Base-by-base conservation (phyloP, 306 rosid genomes). In the Malus fusca region DNA sequence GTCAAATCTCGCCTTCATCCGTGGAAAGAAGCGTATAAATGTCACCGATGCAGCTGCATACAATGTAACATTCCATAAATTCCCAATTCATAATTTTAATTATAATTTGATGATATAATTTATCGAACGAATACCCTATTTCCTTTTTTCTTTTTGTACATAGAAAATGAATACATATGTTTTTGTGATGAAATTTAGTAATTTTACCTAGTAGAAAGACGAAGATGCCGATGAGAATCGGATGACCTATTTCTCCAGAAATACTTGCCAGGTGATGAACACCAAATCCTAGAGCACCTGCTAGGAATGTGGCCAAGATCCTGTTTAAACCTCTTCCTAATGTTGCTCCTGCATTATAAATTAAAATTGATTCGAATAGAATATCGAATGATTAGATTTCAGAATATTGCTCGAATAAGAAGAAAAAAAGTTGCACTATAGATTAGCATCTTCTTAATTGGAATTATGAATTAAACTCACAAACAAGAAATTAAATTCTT, bases 1-100 rank as follows among this genome's bases (percentile, higher is more conserved):
- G 68, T 90, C 95, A 25, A 85, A 84, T 77, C 88, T 81, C 0
- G 88, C 85, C 72, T 88, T 86, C 21, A 88, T 61, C 64, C 52
- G 11, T 1, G 88, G 90, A 19, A 84, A 75, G 81, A 90, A 90
- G 60, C 89, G 73, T 11, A 84, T 23, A 63, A 79, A 88, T 15
- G 90, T 90, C 3, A 60, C 72, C 42, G 63, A 75, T 26, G 84
- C 68, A 64, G 68, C 88, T 87, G 89, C 77, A 66, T 1, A 15
- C 11, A 22, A 56, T 12, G 14, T 22, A 40, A 64, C 66, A 64
- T 64, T 63, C 42, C 40, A 11, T 63, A 6, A 30, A 63, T 30
- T 30, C 23, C 44, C n/a, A 17, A 3, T 9, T 64, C 44, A 28
- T 26, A 22, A 22, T 59, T 10, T 14, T n/a, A 71, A 5, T 33